A percentile compares a stretch with the other conserved stretches of the same genome.
Evolutionary conservation across 2,329 filamentous ascomycete genomes (phyloP).

Genomic region (Colletotrichum aenigma): DNA sequence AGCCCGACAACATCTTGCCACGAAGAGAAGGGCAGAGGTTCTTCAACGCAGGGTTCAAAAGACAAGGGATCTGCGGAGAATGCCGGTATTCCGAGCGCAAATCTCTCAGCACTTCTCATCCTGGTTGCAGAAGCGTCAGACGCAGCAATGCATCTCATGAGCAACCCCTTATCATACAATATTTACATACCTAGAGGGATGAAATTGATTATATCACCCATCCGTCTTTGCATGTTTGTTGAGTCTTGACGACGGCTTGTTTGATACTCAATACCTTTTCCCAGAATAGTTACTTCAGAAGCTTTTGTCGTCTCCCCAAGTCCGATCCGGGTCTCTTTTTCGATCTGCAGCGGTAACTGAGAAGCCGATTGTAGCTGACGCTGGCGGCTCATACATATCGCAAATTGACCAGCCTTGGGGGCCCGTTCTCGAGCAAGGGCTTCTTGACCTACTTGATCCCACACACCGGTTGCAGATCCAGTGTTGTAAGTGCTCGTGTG

Average conservation of each 20-base stretch:
- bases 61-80: neutral
- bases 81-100: neutral
- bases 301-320: no score
- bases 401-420: no score
- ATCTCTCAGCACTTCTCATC: neutral
- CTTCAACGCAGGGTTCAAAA: neutral
- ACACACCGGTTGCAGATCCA: no score
- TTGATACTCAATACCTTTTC: accelerated
- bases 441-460: no score
- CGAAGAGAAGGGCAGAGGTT: neutral
- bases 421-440: no score
- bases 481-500: no score
- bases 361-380: no score
- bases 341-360: no score
- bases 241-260: neutral
- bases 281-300: no score
- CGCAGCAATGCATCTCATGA: neutral
- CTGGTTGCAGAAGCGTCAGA: neutral
- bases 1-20: accelerated
- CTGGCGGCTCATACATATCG: no score
- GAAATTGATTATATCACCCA: neutral
- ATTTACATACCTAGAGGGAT: neutral
- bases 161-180: accelerated
- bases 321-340: no score
- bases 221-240: neutral